phyloP scores from a whole-genome alignment of 352 stramenopile species.

The Phytophthora palmivora region DNA sequence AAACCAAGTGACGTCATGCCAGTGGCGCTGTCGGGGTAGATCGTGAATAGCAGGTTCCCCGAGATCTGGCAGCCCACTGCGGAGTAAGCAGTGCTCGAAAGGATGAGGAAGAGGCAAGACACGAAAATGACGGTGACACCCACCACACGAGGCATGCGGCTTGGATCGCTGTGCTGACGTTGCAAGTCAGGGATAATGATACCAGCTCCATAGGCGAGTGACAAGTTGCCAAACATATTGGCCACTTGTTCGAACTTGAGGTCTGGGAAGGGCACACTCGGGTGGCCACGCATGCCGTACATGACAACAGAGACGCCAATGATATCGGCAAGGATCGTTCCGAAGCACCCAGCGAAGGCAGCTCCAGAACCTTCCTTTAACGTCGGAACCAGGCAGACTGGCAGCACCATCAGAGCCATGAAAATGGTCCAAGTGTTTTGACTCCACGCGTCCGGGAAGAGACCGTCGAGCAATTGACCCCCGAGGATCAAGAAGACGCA shows the following conservation, averaged over 20 bases:
- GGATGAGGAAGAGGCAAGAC: conserved; percentile 56
- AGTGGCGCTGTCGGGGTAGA: conserved; percentile 45
- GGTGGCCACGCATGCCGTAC: conserved; percentile 59
- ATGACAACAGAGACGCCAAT: conserved; percentile 58
- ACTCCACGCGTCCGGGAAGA: conserved; percentile 63
- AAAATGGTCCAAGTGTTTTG: conserved; percentile 66
- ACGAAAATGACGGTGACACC: conserved; percentile 57
- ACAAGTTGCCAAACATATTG: conserved; percentile 68
- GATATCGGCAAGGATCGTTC: conserved; percentile 62
- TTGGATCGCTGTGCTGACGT: conserved; percentile 62
- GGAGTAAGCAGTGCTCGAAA: conserved; percentile 58
- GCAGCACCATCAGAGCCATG: conserved; percentile 57
- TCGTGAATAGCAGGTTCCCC: conserved; percentile 71
- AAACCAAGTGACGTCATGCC: conserved; percentile 49
- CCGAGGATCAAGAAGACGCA: conserved; percentile 68
- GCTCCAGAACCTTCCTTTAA: conserved; percentile 64
- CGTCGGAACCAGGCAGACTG: conserved; percentile 62
- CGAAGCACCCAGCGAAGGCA: conserved; percentile 59
- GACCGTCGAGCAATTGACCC: conserved; percentile 49
- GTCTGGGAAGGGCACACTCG: conserved; percentile 46
- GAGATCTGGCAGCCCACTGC: conserved; percentile 70
- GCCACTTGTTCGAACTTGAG: conserved; percentile 65
- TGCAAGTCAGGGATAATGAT: conserved; percentile 69
- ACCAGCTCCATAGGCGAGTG: conserved; percentile 64
- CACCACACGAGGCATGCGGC: conserved; percentile 66